phyloP scores from a whole-genome alignment of 768 basidiomycete genomes.

The Amanita polypyramis region DNA sequence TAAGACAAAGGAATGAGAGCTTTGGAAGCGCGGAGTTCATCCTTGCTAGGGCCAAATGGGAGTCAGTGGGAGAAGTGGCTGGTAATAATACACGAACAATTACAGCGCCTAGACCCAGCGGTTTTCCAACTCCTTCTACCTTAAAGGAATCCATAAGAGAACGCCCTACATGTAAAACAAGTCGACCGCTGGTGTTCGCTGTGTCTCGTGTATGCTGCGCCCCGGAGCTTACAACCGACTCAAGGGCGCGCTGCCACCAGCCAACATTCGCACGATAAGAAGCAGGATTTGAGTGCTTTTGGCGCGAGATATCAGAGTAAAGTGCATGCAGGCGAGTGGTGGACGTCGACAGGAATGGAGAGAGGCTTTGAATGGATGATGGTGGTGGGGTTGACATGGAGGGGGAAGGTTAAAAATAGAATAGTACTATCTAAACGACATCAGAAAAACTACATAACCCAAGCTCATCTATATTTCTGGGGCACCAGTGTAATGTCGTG shows the following conservation, averaged over 20 bases:
- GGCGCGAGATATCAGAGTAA: slow-evolving; percentile 80
- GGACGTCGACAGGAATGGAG: slow-evolving; percentile 38
- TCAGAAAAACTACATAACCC: not conserved
- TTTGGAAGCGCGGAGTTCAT: slow-evolving; percentile 44
- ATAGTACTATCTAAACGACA: not conserved
- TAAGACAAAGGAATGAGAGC: slow-evolving; percentile 36
- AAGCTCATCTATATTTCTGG: slow-evolving; percentile 17
- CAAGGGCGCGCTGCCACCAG: slow-evolving; percentile 78
- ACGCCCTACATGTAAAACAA: slow-evolving; percentile 49
- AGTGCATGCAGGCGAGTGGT: slow-evolving; percentile 60
- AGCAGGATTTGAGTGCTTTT: slow-evolving; percentile 76
- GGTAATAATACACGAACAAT: slow-evolving; percentile 43
- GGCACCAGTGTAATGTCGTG: slow-evolving; percentile 19
- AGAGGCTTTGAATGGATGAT: slow-evolving; percentile 20
- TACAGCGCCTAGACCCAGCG: slow-evolving; percentile 58
- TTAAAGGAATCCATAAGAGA: slow-evolving; percentile 49
- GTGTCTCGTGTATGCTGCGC: slow-evolving; percentile 27
- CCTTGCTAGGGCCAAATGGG: slow-evolving; percentile 45
- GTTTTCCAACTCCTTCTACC: slow-evolving; percentile 64
- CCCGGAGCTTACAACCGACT: slow-evolving; percentile 48
- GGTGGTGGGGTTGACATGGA: slow-evolving; percentile 10
- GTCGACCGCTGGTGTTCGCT: slow-evolving; percentile 26
- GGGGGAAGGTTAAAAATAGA: not conserved
- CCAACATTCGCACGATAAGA: slow-evolving; percentile 72
- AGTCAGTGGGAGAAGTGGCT: slow-evolving; percentile 14